Percentiles rank a stretch among this genome's conserved stretches.
These are phyloP conservation scores for Trichoderma orchidacearum DNA, from an alignment of 495 filamentous ascomycete genomes.

Conservation along the genomic window DNA sequence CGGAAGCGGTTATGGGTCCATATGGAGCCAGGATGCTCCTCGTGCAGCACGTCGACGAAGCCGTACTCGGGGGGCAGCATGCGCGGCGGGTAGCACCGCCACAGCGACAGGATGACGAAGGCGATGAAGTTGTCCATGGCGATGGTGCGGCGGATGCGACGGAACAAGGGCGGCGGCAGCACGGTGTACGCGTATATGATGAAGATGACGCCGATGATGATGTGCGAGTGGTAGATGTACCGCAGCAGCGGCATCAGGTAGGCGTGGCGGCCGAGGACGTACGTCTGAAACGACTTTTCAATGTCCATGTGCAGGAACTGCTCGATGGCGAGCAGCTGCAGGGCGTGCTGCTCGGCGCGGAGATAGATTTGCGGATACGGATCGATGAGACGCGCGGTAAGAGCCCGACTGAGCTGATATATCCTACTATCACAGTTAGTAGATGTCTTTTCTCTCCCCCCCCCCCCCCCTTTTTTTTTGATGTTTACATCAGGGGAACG, in stretches of 20 bases:
- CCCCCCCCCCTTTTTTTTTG: background rate
- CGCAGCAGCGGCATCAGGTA: background rate
- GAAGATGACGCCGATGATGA: background rate
- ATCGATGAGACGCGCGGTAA: background rate
- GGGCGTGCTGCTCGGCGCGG: background rate
- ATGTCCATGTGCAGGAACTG: background rate
- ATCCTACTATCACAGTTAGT: background rate
- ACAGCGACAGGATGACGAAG: background rate
- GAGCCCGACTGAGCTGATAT: background rate
- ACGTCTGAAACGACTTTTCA: background rate
- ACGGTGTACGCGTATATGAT: background rate
- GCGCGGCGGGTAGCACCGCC: background rate
- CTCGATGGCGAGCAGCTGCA: background rate
- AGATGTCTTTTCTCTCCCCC: no score
- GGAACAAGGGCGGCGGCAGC: background rate
- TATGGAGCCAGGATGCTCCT: background rate
- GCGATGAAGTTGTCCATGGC: background rate
- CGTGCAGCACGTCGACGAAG: background rate
- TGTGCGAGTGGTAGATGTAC: background rate
- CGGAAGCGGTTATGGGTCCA: background rate
- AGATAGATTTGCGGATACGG: background rate
- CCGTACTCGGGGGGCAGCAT: background rate
- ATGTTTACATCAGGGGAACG: background rate
- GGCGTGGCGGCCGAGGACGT: background rate
- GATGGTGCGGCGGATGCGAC: background rate